phyloP scores from a whole-genome alignment of 1,284 basidiomycete genomes.

The Coniferiporia sulphurascens region DNA sequence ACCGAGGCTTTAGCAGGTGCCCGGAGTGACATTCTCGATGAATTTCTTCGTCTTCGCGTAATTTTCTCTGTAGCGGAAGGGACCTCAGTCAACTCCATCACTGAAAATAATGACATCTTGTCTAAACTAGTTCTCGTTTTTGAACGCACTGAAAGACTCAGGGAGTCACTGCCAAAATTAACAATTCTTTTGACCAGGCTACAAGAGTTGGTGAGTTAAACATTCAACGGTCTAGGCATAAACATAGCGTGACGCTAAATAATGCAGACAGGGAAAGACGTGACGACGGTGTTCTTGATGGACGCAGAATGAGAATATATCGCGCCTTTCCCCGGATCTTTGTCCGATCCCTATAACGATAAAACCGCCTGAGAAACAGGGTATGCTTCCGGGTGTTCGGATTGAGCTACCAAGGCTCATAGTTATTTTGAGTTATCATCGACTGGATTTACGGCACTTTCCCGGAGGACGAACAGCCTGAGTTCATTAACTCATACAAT shows the following conservation, averaged over 20 bases:
- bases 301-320: conserved; percentile 72
- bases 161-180: conserved; percentile 55
- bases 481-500: conserved; percentile 38
- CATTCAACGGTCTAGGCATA: background rate
- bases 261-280: conserved; percentile 36
- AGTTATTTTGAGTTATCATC: conserved; percentile 21
- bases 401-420: background rate
- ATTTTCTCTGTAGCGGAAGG: conserved; percentile 23
- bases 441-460: conserved; percentile 38
- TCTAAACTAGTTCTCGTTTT: conserved; percentile 55
- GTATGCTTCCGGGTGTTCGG: conserved; percentile 32
- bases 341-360: conserved; percentile 76
- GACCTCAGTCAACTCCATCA: conserved; percentile 18
- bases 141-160: conserved; percentile 66
- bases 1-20: conserved; percentile 47
- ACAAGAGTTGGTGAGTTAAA: conserved; percentile 61
- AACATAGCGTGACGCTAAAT: background rate
- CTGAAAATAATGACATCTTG: conserved; percentile 24
- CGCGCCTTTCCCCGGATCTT: conserved; percentile 62
- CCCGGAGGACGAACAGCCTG: conserved; percentile 26
- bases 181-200: conserved; percentile 70
- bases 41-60: conserved; percentile 52
- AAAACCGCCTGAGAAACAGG: conserved; percentile 52
- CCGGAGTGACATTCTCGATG: conserved; percentile 61
- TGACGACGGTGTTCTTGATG: conserved; percentile 64